Conservation (phyloP, 1,139 yeast genomes). For the Petasospora rhodanensis region DNA sequence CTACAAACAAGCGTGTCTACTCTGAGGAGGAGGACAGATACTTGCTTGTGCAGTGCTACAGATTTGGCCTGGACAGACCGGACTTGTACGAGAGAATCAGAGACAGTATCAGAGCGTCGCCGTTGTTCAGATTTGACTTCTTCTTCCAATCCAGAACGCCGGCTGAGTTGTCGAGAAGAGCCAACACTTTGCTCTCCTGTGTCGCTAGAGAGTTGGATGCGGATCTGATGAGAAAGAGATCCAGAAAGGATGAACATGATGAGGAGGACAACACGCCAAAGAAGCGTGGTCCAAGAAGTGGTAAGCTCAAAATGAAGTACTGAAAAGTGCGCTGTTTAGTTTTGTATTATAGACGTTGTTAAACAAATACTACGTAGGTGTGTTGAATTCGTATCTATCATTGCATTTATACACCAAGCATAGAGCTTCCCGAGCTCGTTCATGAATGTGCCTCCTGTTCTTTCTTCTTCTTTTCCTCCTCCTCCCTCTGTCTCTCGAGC, state of each 20-base stretch:
- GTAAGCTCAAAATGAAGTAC: conserved; percentile 10
- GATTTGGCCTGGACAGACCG: conserved; percentile 61
- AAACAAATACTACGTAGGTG: too few species aligned
- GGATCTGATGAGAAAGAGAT: conserved; percentile 10
- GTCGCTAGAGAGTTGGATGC: conserved; percentile 47
- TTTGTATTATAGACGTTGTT: too few species aligned
- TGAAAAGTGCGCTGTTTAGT: conserved; percentile 1
- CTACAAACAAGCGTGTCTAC: conserved; percentile 54
- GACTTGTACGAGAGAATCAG: conserved; percentile 62
- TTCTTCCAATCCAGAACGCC: conserved; percentile 66
- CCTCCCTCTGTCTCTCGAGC: conserved; percentile 15
- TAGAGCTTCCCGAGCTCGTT: too few species aligned
- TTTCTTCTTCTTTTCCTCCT: conserved; percentile 5
- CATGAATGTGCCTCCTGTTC: not conserved
- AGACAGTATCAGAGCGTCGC: conserved; percentile 55
- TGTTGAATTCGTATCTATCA: too few species aligned
- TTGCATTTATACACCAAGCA: too few species aligned
- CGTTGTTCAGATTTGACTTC: conserved; percentile 64
- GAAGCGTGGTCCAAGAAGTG: conserved; percentile 14
- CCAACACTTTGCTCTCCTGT: conserved; percentile 61
- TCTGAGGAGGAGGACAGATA: conserved; percentile 75
- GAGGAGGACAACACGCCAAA: conserved; percentile 15
- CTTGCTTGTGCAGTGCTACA: conserved; percentile 57
- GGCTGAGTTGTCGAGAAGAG: conserved; percentile 62
- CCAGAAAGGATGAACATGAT: conserved; percentile 14